These are phyloP conservation scores for Solanum habrochaites DNA, from an alignment of 257 asterid species.

Conservation along the genomic window DNA sequence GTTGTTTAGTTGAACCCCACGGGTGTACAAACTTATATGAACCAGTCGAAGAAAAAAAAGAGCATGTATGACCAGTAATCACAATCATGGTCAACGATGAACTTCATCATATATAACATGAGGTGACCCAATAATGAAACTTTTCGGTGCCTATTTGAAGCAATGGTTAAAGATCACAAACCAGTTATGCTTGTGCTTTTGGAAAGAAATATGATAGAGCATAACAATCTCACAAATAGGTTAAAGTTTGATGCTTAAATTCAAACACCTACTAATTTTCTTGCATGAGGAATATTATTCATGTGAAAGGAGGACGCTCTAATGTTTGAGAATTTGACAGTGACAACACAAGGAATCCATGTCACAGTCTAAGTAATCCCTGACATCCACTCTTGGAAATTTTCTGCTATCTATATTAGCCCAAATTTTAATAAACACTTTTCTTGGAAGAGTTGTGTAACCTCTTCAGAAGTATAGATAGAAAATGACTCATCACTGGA, in stretches of 20 bases:
- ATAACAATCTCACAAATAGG: too few species aligned
- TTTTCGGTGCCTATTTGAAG: background rate
- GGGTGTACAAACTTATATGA: background rate
- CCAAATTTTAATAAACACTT: background rate
- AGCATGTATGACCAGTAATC: background rate
- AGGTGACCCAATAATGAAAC: background rate
- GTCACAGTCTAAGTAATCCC: background rate
- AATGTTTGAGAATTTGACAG: background rate
- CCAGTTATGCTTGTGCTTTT: background rate
- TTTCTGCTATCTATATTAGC: too few species aligned
- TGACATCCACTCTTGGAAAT: background rate
- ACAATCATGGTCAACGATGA: too few species aligned
- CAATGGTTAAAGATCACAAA: background rate
- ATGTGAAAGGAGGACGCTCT: background rate
- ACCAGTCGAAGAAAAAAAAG: background rate
- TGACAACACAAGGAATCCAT: background rate
- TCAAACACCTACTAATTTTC: background rate
- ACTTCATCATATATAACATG: too few species aligned
- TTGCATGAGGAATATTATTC: background rate
- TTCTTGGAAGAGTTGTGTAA: background rate
- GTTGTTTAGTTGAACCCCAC: too few species aligned
- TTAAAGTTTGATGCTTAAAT: background rate
- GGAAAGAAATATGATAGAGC: background rate
- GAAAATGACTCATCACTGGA: background rate
- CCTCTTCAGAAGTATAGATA: background rate